Evolutionary conservation across 176 grass and related monocot genomes (phyloP).

Genomic region (Saccharum officinarum): DNA sequence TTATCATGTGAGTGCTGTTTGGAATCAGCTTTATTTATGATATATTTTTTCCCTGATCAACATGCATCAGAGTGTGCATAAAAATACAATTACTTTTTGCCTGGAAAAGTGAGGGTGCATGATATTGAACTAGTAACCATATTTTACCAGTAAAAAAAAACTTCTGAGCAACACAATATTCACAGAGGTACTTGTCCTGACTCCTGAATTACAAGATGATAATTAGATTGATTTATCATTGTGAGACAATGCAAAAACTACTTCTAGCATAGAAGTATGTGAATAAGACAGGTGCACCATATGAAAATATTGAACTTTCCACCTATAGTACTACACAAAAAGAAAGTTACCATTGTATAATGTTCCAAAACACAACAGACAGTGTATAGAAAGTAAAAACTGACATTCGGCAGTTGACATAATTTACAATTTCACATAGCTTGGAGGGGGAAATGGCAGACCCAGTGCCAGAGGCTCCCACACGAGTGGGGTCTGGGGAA

Average conservation of each 20-base stretch:
- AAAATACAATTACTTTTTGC: neutral
- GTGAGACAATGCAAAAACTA: neutral
- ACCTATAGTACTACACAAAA: neutral
- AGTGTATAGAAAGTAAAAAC: neutral
- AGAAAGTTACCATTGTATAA: neutral
- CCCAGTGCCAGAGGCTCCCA: no score
- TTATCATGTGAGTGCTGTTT: neutral
- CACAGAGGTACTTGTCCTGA: neutral
- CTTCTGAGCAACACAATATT: neutral
- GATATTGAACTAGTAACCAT: conserved; percentile 5
- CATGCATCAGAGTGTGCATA: neutral
- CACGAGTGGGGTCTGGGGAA: no score
- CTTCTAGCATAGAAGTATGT: neutral
- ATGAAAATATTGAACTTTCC: neutral
- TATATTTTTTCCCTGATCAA: neutral
- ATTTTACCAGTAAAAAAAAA: conserved; percentile 11
- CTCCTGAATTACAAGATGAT: neutral
- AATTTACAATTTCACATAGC: neutral
- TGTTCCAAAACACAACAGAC: neutral
- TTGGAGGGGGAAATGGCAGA: neutral
- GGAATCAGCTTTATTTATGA: neutral
- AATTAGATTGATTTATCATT: neutral
- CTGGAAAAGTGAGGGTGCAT: neutral
- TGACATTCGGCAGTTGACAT: neutral
- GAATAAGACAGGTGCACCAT: neutral